These are phyloP conservation scores for Umbelopsis ramanniana DNA, from an alignment of 192 early-diverging fungal genomes.

Conservation along the genomic window DNA sequence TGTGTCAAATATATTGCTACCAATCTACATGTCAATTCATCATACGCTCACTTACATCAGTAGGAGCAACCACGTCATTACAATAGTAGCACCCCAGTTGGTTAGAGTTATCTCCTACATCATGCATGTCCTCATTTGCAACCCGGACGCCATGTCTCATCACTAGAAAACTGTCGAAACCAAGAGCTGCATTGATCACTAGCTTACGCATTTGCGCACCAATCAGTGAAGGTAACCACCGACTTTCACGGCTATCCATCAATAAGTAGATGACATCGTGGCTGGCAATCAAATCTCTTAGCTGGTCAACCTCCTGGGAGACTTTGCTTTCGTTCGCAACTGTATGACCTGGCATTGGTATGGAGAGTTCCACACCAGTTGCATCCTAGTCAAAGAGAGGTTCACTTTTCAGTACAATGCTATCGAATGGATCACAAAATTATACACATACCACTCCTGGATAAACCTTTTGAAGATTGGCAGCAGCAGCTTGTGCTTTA, in stretches of 20 bases:
- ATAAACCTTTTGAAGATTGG: slow-evolving; percentile 71
- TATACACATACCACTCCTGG: slow-evolving; percentile 72
- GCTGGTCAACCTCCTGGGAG: slow-evolving; percentile 48
- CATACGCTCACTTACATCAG: slow-evolving; percentile 66
- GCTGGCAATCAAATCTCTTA: slow-evolving; percentile 66
- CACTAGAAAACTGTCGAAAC: slow-evolving; percentile 95
- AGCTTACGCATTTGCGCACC: slow-evolving; percentile 75
- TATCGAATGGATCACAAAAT: neutral
- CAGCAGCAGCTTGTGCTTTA: slow-evolving; percentile 89
- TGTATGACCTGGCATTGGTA: slow-evolving; percentile 98
- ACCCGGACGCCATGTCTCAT: slow-evolving; percentile 88
- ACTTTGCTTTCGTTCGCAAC: slow-evolving; percentile 48
- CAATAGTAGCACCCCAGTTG: slow-evolving; percentile 96
- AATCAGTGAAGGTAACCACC: slow-evolving; percentile 94
- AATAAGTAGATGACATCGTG: slow-evolving; percentile 92
- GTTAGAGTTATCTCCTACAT: slow-evolving; percentile 2
- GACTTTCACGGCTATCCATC: slow-evolving; percentile 93
- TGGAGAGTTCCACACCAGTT: slow-evolving; percentile 68
- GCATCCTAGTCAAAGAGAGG: slow-evolving; percentile 52
- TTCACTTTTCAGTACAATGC: neutral
- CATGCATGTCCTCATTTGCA: neutral
- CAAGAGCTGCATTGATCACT: slow-evolving; percentile 93
- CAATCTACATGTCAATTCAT: neutral
- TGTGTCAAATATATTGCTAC: slow-evolving; percentile 7
- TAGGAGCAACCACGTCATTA: slow-evolving; percentile 97